A percentile compares a stretch with the other conserved stretches of the same genome.
phyloP scores from a whole-genome alignment of 148 eudicot genomes.

The Drosera capensis region DNA sequence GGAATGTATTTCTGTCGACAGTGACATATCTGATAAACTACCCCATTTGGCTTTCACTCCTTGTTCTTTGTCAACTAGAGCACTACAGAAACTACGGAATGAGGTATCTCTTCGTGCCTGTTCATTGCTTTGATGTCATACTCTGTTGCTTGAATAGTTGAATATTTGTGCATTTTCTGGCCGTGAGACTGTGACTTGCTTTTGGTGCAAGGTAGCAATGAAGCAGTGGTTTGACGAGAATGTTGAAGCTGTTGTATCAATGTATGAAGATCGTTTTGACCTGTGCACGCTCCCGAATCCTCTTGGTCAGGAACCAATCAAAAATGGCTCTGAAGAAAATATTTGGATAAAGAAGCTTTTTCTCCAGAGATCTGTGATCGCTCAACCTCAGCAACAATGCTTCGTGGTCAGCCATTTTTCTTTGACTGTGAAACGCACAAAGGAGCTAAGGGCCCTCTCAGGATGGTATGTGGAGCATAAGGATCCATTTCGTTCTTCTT shows the following conservation, averaged over 20 bases:
- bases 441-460: conserved; percentile 65
- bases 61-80: conserved; percentile 71
- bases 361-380: conserved; percentile 22
- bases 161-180: too few relatives aligned
- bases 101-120: conserved; percentile 40
- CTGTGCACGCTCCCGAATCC: conserved; percentile 43
- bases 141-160: too few relatives aligned
- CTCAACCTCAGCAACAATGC: conserved; percentile 20
- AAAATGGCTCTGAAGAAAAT: conserved; percentile 18
- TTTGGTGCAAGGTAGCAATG: conserved; percentile 58
- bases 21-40: conserved; percentile 60
- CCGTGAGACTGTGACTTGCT: conserved; percentile 12
- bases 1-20: conserved; percentile 87
- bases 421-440: conserved; percentile 62
- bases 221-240: conserved; percentile 85
- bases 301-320: conserved; percentile 23
- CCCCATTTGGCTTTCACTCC: conserved; percentile 49
- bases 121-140: too few relatives aligned
- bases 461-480: conserved; percentile 53
- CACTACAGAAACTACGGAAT: conserved; percentile 79
- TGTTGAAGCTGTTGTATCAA: conserved; percentile 66
- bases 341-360: conserved; percentile 68
- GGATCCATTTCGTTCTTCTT: not conserved
- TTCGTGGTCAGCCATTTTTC: conserved; percentile 32
- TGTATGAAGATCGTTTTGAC: conserved; percentile 93